Base-by-base conservation (phyloP, 2,329 filamentous ascomycete genomes). In the Xylariaceae sp. region DNA sequence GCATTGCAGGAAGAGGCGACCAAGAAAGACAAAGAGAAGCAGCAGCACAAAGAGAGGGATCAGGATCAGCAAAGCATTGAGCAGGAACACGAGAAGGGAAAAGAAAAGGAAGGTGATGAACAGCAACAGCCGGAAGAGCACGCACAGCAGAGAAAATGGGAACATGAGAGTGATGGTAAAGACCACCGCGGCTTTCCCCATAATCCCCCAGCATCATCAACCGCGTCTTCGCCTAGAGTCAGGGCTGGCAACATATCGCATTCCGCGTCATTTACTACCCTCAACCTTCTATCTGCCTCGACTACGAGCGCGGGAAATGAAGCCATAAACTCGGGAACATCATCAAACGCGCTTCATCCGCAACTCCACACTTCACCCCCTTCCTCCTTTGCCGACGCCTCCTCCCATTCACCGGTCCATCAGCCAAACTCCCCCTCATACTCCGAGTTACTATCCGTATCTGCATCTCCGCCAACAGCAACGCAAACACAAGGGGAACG, bases 381-480 rank as follows among this genome's bases (percentile, higher is more conserved):
- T n/a, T 39, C 43, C 15, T 61, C 63, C 39, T 56, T 58, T 50
- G 63, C 52, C 51, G 61, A 55, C 52, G 52, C 49, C 49, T 57
- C 55, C 36, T 60, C 18, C 42, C 51, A 45, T 47, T 32, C 55
- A 57, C 32, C 51, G 49, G 30, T 44, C 57, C 42, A 44, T 40
- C 47, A 41, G 21, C 49, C 34, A 3, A 7, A 34, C 36, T 51
- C 47, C 6, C 48, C 54, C 5, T 48, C 41, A 7, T 30, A 51
- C 29, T 50, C 55, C 10, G 47, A 48, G 36, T 41, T 53, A 3
- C 26, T 47, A 1, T 58, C 58, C 5, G 48, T 53, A 2, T 63
- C 64, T 26, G 55, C 61, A 49, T 65, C 63, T 36, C 65, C 63
- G 42, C 56, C 60, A 3, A n/a, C 30, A 8, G 58, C 52, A 44